These are phyloP conservation scores for Vaccinium darrowii DNA, from an alignment of 148 eudicot genomes.

Conservation along the genomic window DNA sequence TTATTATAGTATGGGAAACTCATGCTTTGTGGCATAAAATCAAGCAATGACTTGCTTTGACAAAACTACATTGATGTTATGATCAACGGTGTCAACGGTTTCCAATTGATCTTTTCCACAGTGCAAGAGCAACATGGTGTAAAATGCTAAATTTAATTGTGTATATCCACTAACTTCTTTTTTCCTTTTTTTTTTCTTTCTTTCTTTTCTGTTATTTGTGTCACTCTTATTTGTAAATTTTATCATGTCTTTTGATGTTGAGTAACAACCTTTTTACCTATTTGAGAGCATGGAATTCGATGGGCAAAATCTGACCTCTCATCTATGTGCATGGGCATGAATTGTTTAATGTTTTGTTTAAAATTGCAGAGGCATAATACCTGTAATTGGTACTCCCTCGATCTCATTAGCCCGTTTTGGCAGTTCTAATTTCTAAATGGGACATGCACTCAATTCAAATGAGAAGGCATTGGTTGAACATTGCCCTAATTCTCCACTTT, in stretches of 20 bases:
- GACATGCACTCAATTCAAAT: neutral
- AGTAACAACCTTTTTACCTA: neutral
- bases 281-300: neutral
- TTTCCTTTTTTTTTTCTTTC: neutral
- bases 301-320: neutral
- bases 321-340: neutral
- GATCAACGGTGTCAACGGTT: neutral
- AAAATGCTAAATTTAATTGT: neutral
- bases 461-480: neutral
- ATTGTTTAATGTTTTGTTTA: neutral
- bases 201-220: neutral
- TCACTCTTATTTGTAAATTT: neutral
- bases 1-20: neutral
- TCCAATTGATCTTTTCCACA: neutral
- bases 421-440: neutral
- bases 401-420: neutral
- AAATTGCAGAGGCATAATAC: neutral
- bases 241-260: neutral
- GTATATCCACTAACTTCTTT: neutral
- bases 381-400: neutral
- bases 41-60: neutral
- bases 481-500: neutral
- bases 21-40: neutral
- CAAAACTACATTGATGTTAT: neutral
- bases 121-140: neutral